These are phyloP conservation scores for Globisporangium cylindrosporum DNA, from an alignment of 352 stramenopile species.

Conservation along the genomic window DNA sequence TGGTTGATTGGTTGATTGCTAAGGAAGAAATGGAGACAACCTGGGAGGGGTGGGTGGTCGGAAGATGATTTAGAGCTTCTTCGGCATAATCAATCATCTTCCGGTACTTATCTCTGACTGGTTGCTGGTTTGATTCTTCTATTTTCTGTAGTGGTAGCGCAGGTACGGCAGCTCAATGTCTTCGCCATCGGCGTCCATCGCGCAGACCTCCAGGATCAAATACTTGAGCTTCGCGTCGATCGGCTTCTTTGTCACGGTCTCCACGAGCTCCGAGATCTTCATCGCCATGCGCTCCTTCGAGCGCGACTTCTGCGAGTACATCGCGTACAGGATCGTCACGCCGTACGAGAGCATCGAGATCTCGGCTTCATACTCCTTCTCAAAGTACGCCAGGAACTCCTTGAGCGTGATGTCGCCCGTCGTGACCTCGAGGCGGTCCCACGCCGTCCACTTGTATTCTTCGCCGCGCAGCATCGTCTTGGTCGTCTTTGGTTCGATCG, in stretches of 20 bases:
- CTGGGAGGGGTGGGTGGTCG: neutral
- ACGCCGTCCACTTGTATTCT: slow-evolving; percentile 97
- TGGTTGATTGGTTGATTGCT: neutral
- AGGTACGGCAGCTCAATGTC: slow-evolving; percentile 97
- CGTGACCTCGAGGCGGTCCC: slow-evolving; percentile 96
- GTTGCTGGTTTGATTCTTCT: slow-evolving; percentile 4
- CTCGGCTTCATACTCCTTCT: slow-evolving; percentile 95
- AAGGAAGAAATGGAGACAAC: neutral
- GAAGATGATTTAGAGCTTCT: neutral
- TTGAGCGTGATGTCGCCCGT: slow-evolving; percentile 95
- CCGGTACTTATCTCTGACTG: neutral
- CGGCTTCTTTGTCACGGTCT: slow-evolving; percentile 95
- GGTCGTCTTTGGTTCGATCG: slow-evolving; percentile 91
- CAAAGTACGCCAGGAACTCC: slow-evolving; percentile 95
- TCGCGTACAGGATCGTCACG: slow-evolving; percentile 88
- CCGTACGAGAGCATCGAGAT: slow-evolving; percentile 98
- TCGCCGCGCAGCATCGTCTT: slow-evolving; percentile 93
- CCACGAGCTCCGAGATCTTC: slow-evolving; percentile 95
- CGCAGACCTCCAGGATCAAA: slow-evolving; percentile 95
- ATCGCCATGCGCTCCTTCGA: slow-evolving; percentile 95
- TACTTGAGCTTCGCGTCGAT: slow-evolving; percentile 95
- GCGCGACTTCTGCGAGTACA: slow-evolving; percentile 86
- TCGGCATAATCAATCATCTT: neutral
- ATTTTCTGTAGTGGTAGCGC: slow-evolving; percentile 78
- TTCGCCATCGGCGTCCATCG: slow-evolving; percentile 94